Evolutionary conservation across 2,329 filamentous ascomycete genomes (phyloP).

Genomic region (Colletotrichum viniferum): DNA sequence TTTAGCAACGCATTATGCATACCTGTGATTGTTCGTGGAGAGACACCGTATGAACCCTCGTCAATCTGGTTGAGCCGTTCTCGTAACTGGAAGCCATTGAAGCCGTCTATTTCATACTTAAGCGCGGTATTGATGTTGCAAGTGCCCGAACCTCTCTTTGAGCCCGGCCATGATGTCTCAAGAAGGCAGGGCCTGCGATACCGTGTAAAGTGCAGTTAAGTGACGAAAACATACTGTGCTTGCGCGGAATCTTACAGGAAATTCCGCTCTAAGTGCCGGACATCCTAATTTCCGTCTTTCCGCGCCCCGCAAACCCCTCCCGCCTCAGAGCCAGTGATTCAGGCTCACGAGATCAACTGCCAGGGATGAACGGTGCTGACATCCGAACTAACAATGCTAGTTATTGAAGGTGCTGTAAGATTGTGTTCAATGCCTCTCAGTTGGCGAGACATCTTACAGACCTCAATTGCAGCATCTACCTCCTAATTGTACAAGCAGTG

Average conservation of each 20-base stretch:
- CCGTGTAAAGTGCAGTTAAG: background rate
- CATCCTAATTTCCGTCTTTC: background rate
- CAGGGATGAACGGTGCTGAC: background rate
- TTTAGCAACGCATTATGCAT: background rate
- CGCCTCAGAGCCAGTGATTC: background rate
- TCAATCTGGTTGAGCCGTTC: background rate
- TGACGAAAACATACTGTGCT: rapidly evolving
- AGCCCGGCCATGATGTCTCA: background rate
- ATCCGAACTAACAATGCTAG: background rate
- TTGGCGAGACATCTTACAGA: background rate
- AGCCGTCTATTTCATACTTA: background rate
- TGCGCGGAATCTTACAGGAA: rapidly evolving
- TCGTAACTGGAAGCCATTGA: background rate
- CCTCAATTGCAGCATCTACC: background rate
- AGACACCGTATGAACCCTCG: background rate
- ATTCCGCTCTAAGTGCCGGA: background rate
- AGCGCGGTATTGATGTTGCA: background rate
- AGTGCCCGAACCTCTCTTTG: background rate
- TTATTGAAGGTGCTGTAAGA: background rate
- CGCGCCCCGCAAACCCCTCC: background rate
- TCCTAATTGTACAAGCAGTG: background rate
- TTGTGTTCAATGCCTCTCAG: background rate
- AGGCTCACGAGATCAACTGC: background rate
- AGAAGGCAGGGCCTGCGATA: rapidly evolving
- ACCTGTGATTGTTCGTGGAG: background rate